Evolutionary conservation across 208 protist species (phyloP).

Genomic region (Crithidia thermophila): DNA sequence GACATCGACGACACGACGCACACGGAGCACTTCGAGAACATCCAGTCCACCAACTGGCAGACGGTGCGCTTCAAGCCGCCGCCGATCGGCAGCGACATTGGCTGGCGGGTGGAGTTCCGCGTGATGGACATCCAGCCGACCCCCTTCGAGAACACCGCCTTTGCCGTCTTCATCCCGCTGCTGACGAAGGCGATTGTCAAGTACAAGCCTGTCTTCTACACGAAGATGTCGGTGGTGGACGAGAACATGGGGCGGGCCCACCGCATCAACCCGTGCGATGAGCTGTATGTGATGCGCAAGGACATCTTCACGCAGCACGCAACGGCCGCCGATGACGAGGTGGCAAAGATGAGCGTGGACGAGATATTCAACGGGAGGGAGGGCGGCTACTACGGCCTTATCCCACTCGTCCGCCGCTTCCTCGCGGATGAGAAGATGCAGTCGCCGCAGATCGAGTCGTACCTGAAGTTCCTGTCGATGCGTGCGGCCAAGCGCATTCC

Average conservation of each 20-base stretch:
- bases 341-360: slow-evolving; percentile 89
- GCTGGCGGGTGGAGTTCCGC: slow-evolving; percentile 98
- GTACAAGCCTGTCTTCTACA: slow-evolving; percentile 96
- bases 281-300: slow-evolving; percentile 96
- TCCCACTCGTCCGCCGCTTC: slow-evolving; percentile 93
- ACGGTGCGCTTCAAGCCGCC: slow-evolving; percentile 98
- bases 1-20: slow-evolving; percentile 94
- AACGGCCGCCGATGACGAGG: slow-evolving; percentile 59
- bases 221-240: slow-evolving; percentile 97
- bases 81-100: slow-evolving; percentile 67
- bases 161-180: slow-evolving; percentile 95
- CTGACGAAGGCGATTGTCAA: slow-evolving; percentile 95
- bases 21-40: slow-evolving; percentile 99
- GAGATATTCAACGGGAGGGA: slow-evolving; percentile 96
- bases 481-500: slow-evolving; percentile 93
- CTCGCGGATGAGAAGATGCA: slow-evolving; percentile 75
- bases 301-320: slow-evolving; percentile 69
- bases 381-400: slow-evolving; percentile 91
- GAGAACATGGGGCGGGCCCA: slow-evolving; percentile 97
- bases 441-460: slow-evolving; percentile 69
- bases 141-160: slow-evolving; percentile 99
- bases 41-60: slow-evolving; percentile 99
- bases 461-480: slow-evolving; percentile 93
- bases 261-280: slow-evolving; percentile 75
- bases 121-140: slow-evolving; percentile 96